A percentile compares a stretch with the other conserved stretches of the same genome.
Conservation (phyloP, 2,329 filamentous ascomycete species). For the Alternaria sp. region DNA sequence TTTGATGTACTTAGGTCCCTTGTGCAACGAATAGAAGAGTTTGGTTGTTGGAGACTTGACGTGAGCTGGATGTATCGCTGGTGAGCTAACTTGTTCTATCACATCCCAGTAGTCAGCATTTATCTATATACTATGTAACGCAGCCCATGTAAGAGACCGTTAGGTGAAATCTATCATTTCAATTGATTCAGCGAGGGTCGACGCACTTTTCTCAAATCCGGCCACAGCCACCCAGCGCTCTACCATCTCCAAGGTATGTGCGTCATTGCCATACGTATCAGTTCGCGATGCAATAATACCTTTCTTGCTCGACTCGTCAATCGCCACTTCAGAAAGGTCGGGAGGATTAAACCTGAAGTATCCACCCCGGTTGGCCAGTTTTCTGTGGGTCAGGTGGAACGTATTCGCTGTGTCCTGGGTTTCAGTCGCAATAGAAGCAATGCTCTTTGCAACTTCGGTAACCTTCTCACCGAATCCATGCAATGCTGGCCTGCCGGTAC, state of each 20-base stretch:
- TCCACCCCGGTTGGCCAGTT: neutral
- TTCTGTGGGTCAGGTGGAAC: neutral
- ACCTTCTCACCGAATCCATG: neutral
- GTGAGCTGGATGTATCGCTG: neutral
- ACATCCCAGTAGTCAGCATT: neutral
- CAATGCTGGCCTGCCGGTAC: neutral
- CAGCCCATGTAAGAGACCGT: neutral
- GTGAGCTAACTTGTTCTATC: neutral
- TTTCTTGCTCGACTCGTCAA: neutral
- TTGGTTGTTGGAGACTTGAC: constrained; percentile 1
- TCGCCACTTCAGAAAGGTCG: neutral
- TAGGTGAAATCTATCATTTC: neutral
- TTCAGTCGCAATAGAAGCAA: neutral
- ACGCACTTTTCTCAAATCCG: neutral
- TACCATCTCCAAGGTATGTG: neutral
- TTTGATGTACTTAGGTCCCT: constrained; percentile 12
- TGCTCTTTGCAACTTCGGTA: neutral
- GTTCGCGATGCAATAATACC: neutral
- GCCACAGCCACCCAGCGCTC: neutral
- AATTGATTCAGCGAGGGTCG: neutral
- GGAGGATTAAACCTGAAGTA: neutral
- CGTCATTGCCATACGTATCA: neutral
- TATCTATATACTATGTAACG: neutral
- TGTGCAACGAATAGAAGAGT: constrained; percentile 15
- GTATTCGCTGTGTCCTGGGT: neutral